Base-by-base conservation (phyloP, 2,329 filamentous ascomycete species). In the Colletotrichum sp. region DNA sequence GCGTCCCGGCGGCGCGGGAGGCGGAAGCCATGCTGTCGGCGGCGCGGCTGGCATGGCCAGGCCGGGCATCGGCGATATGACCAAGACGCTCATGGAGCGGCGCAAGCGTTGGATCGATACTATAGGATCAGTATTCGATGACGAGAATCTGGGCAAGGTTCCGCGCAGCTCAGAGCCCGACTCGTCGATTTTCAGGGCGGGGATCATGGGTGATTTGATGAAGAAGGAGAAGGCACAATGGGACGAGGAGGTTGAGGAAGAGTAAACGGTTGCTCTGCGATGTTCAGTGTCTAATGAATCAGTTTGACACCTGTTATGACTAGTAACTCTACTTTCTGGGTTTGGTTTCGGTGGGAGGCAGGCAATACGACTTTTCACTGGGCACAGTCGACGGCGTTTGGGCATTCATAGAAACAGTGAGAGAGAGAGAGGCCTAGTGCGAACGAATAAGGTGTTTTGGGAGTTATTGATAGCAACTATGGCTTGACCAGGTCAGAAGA, bases 11-110 rank as follows among this genome's bases (percentile, higher is more conserved):
- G 95, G 94, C 69, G 93, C 94, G 3, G 93, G 93, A 29, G 95
- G 93, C 77, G 94, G 93, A 62, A 93, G 91, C 80, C 90, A 95
- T 85, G 82, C 88, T 78, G 85, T 88, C n/a, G 88, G 88, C 39
- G 89, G 87, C 16, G 91, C 87, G 34, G 87, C 90, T 13, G 92
- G 91, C 34, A 93, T 92, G 83, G 93, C 93, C 11, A 89, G 93
- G n/a, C 92, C 94, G 3, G 94, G 94, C 59, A 98, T 99, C 70
- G 97, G 97, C 32, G 97, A 99, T 85, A 90, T 96, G 75, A 97
- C 97, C 5, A 93, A 96, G 83, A 96, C 93, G 61, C 89, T 99
- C 30, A 98, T 99, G 96, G 96, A 98, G 84, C 91, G 96, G 76
- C 91, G 96, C 72, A 91, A 92, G 82, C 92, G 96, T 79, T 99